Evolutionary conservation across 768 basidiomycete species (phyloP).

Genomic region (Scleroderma bovista): DNA sequence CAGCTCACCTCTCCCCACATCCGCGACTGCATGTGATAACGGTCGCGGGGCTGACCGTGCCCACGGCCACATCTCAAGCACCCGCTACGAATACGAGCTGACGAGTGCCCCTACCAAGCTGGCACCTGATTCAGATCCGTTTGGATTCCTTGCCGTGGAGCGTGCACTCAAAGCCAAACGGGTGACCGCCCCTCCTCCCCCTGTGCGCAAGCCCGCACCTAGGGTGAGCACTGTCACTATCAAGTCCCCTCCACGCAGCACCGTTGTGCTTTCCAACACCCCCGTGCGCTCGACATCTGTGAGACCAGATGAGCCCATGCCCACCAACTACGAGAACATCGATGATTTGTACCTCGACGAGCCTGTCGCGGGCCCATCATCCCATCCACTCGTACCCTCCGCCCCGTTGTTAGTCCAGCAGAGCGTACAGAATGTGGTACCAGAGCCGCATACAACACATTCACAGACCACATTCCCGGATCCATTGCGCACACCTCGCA

Average conservation of each 20-base stretch:
- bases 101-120: constrained; percentile 14
- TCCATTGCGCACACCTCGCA: constrained; percentile 28
- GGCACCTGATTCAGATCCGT: constrained; percentile 42
- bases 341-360: constrained; percentile 32
- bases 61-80: constrained; percentile 2
- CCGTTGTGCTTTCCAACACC: constrained; percentile 10
- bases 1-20: constrained; percentile 27
- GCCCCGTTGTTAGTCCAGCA: constrained; percentile 21
- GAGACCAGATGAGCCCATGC: constrained; percentile 30
- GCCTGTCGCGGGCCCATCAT: constrained; percentile 22
- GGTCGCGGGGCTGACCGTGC: constrained; percentile 1
- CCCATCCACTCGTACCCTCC: constrained; percentile 9
- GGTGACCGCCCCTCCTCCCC: constrained; percentile 7
- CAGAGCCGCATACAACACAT: constrained; percentile 2
- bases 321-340: constrained; percentile 29
- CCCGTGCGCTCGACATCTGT: constrained; percentile 25
- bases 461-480: constrained; percentile 16
- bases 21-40: constrained; percentile 14
- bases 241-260: constrained; percentile 17
- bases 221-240: constrained; percentile 5
- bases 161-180: constrained; percentile 43
- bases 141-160: constrained; percentile 54
- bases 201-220: constrained; percentile 5
- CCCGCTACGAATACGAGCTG: constrained; percentile 16
- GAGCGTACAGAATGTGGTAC: constrained; percentile 10